These are phyloP conservation scores for Elaeis oleifera DNA, from an alignment of 202 grass and related monocot genomes.

Conservation along the genomic window DNA sequence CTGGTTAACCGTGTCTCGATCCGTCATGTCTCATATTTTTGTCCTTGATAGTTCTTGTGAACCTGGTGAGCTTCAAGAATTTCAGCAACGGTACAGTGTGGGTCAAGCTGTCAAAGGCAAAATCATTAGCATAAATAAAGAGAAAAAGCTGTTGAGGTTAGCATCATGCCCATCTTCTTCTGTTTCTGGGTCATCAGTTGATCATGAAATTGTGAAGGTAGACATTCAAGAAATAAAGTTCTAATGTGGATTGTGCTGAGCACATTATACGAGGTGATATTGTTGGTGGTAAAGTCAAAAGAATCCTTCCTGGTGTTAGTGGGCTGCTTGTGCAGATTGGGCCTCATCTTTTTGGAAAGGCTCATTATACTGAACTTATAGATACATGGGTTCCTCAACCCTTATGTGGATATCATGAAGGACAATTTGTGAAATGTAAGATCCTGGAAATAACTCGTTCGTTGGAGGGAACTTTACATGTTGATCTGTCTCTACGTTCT, in stretches of 20 bases:
- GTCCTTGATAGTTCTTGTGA: constrained; percentile 84
- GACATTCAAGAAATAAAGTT: not conserved
- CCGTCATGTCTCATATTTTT: constrained; percentile 70
- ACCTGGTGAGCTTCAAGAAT: constrained; percentile 55
- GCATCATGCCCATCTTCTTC: constrained; percentile 31
- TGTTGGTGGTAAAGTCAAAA: constrained; percentile 77
- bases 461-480: constrained; percentile 61
- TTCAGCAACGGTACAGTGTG: constrained; percentile 57
- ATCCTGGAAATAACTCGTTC: constrained; percentile 55
- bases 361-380: constrained; percentile 93
- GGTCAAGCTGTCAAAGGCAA: constrained; percentile 64
- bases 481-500: constrained; percentile 75
- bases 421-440: constrained; percentile 94
- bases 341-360: constrained; percentile 87
- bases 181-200: not conserved
- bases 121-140: constrained; percentile 52
- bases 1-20: constrained; percentile 78
- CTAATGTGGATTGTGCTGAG: constrained; percentile 25
- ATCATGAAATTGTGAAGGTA: constrained; percentile 17
- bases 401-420: constrained; percentile 57
- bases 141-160: constrained; percentile 70
- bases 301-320: constrained; percentile 79
- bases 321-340: constrained; percentile 83
- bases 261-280: constrained; percentile 67
- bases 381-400: constrained; percentile 71